A percentile compares a stretch with the other conserved stretches of the same genome.
Evolutionary conservation across 148 eudicot species (phyloP).

Genomic region (Cornus suecica): DNA sequence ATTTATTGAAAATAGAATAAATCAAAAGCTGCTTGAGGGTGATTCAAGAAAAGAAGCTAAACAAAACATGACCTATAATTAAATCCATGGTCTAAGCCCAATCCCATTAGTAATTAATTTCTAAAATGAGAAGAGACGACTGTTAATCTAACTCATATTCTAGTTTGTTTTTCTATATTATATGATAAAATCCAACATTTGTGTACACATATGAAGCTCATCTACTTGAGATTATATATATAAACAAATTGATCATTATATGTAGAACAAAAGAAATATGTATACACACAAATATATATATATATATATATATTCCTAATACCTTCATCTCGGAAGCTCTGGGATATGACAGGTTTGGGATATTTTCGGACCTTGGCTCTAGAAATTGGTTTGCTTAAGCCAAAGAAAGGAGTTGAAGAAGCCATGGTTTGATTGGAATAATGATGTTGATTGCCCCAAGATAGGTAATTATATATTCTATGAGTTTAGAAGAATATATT

Average conservation of each 20-base stretch:
- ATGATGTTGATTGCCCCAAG: background rate
- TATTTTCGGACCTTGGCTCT: background rate
- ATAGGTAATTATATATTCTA: too few species aligned
- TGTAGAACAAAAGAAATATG: too few species aligned
- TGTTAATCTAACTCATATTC: too few species aligned
- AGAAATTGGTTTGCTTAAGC: background rate
- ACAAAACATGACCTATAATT: too few species aligned
- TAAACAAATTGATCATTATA: too few species aligned
- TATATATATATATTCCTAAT: background rate
- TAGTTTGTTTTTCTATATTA: background rate
- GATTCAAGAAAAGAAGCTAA: too few species aligned
- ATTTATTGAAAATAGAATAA: too few species aligned
- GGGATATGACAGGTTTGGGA: background rate
- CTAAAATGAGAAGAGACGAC: too few species aligned
- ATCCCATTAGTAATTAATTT: too few species aligned
- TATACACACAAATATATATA: too few species aligned
- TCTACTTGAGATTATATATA: background rate
- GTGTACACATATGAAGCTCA: background rate
- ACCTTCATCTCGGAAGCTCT: constrained; percentile 1
- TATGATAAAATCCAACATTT: background rate
- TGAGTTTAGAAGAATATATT: background rate
- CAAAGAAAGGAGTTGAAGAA: background rate
- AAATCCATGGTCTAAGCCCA: too few species aligned
- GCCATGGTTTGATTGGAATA: background rate
- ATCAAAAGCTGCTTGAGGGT: too few species aligned